These are phyloP conservation scores for Mycena floridula DNA, from an alignment of 768 basidiomycete genomes.

Conservation along the genomic window DNA sequence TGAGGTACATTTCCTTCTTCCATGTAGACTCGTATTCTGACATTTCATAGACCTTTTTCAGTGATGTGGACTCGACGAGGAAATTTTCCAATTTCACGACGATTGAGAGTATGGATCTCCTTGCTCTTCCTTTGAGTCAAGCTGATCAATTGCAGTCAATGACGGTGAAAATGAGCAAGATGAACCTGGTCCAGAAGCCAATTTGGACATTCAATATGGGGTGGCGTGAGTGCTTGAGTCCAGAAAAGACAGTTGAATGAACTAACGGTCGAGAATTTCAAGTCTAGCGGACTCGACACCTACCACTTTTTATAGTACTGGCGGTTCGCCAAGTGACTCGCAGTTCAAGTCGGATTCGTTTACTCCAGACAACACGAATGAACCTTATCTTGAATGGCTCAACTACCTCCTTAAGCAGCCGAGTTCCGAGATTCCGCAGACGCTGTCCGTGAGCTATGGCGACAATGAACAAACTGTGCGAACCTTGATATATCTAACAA, in stretches of 20 bases:
- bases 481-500: neutral
- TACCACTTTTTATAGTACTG: conserved; percentile 5
- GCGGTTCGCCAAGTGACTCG: conserved; percentile 1
- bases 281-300: neutral
- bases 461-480: conserved; percentile 5
- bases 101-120: too few relatives aligned
- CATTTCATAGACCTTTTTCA: conserved; percentile 19
- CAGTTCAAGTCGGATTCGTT: neutral
- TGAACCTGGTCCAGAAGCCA: conserved; percentile 13
- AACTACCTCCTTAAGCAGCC: neutral
- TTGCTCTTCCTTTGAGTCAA: too few relatives aligned
- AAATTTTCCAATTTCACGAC: too few relatives aligned
- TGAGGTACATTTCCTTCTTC: conserved; percentile 19
- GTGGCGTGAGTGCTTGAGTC: conserved; percentile 17
- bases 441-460: conserved; percentile 23
- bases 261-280: neutral
- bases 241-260: neutral
- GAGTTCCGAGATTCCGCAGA: conserved; percentile 23
- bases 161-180: conserved; percentile 4
- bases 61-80: too few relatives aligned
- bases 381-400: conserved; percentile 1
- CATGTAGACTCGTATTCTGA: neutral
- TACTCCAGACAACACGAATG: conserved; percentile 2
- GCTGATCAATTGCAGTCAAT: conserved; percentile 7
- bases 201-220: conserved; percentile 31